Base-by-base conservation (phyloP, 176 grass and related monocot genomes). In the Oryza officinalis region DNA sequence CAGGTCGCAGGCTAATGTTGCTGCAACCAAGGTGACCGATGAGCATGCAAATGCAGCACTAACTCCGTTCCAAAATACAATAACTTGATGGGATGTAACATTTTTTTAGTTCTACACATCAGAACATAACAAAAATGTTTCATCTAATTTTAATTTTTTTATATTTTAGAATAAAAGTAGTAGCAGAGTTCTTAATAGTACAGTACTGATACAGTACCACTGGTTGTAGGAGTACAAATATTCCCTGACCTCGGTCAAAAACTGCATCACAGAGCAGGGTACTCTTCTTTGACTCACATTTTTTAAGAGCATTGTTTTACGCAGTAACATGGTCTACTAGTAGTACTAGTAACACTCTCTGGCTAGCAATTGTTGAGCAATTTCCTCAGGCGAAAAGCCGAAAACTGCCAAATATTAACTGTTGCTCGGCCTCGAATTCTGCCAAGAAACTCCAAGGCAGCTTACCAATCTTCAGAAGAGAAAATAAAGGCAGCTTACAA, bases 401-500 rank as follows among this genome's bases (percentile, higher is more conserved):
- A 57, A 22, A 49, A 61, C 14, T 26, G 26, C 68, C n/a, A 26
- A 17, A 50, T 76, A 22, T 22, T 30, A 6, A 18, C 15, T 41
- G 8, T 15, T 28, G 30, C 30, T 18, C 10, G 28, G 72, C 77
- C 84, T 74, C 23, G 84, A 40, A 69, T 40, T 60, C 85, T 40
- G 2, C 14, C 40, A 7, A 44, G 86, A 83, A 83, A 79, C 45
- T 88, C 57, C 74, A 67, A 20, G 54, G 2, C 80, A 66, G 45
- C 41, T 88, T 88, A 65, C 86, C 45, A 30, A 26, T 30, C n/a
- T 43, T 13, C 74, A 22, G 31, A 11, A 63, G 12, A 50, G 44
- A n/a, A 76, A 75, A 81, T 2, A 57, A 72, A 30, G 30, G 2
- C 80, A 66, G 18, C 52, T 88, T 88, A 65, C 86, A 25, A 50